phyloP scores from a whole-genome alignment of 495 filamentous ascomycete species.

The Hypoxylon trugodes region DNA sequence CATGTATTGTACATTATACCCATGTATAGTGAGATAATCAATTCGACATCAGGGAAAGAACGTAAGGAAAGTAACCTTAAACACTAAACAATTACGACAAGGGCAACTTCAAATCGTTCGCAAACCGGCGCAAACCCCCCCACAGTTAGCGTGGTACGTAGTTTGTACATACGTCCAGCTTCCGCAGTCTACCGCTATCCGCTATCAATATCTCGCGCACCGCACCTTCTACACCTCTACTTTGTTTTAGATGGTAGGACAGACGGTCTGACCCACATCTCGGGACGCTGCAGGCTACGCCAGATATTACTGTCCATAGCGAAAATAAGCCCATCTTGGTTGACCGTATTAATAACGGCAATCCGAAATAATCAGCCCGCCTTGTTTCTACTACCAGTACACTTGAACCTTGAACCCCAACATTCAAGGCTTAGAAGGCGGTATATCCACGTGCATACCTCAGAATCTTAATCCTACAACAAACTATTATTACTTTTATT shows the following conservation, averaged over 20 bases:
- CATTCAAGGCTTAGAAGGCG: slow-evolving; percentile 21
- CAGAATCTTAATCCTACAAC: slow-evolving; percentile 35
- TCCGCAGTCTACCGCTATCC: slow-evolving; percentile 11
- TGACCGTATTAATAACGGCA: slow-evolving; percentile 26
- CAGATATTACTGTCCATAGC: not conserved
- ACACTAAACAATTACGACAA: not conserved
- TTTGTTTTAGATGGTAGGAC: no score
- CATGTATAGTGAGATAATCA: slow-evolving; percentile 18
- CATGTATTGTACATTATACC: no score
- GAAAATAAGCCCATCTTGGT: slow-evolving; percentile 1
- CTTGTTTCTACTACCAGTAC: slow-evolving; percentile 12
- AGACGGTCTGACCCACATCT: slow-evolving; percentile 30
- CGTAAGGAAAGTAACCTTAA: not conserved
- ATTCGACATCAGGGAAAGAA: slow-evolving; percentile 6
- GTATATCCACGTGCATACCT: slow-evolving; percentile 28
- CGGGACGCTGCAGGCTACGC: slow-evolving; percentile 9
- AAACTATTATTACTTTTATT: slow-evolving; percentile 2
- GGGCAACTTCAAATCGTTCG: not conserved
- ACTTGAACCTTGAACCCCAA: not conserved
- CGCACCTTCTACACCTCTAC: no score
- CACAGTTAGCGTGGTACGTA: slow-evolving; percentile 32
- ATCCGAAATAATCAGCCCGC: slow-evolving; percentile 26
- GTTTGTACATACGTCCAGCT: not conserved
- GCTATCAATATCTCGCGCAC: no score
- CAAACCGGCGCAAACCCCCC: slow-evolving; percentile 26